Base-by-base conservation (phyloP, 371 early-diverging fungal genomes). In the Mucor saturninus region DNA sequence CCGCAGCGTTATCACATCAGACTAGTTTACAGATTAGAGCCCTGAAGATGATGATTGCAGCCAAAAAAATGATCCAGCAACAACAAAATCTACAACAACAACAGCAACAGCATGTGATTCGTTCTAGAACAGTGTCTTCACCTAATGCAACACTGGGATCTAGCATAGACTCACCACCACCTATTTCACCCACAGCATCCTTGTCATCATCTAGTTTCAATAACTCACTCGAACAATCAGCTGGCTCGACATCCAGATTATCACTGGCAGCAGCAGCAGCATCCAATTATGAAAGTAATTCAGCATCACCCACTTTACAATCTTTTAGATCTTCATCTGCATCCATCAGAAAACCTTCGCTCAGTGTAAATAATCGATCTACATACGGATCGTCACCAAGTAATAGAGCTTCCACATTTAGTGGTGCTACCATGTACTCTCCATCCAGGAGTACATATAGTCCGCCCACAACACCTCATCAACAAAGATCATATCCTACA, bases 21-120 rank as follows among this genome's bases (percentile, higher is more conserved):
- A 69, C 75, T 30, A 77, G 81, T 1, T 70, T 86, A 7, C 86
- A 86, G 46, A 79, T 84, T 1, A 75, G 86, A 30, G 82, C 86
- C 1, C 56, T 86, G 1, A 72, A 81, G 21, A 75, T 82, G 11
- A 67, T 81, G 69, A 66, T 81, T 53, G 73, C 74, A 30, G 81
- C 79, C 1, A 78, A 76, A 40, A 81, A 76, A 28, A 69, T 74
- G 59, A 71, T 77, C 45, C 79, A 74, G 31, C 61, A 59, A 58
- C 59, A 71, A 56, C 74, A 70, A 38, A 68, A 67, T 11, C 54
- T 57, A 30, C 67, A 65, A 57, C 65, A 37, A 28, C 67, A 66
- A 37, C 59, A 59, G 26, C 64, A 58, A 40, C 60, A 60, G 26
- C 62, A 54, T 38, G 39, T 58, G 53, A 53, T 43, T 14, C 58